Conservation (phyloP, 176 grass and related monocot genomes). For the Elaeis guineensis region DNA sequence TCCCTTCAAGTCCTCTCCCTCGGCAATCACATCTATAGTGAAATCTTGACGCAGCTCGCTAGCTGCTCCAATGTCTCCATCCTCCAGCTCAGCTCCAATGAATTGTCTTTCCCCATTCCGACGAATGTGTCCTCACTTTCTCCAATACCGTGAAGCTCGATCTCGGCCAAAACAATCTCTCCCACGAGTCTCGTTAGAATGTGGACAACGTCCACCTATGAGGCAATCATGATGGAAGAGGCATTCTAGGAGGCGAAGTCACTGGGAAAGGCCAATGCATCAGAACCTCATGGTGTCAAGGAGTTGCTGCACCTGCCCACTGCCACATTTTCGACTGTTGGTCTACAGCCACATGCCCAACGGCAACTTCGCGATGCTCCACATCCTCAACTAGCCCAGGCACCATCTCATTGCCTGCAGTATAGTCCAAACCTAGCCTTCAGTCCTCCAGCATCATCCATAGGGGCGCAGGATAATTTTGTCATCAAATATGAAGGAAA, state of each 20-base stretch:
- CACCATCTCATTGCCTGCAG: conserved; percentile 80
- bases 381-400: too few species aligned
- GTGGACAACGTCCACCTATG: conserved; percentile 29
- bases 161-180: conserved; percentile 58
- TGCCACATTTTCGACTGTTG: conserved; percentile 70
- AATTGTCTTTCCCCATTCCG: conserved; percentile 9
- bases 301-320: conserved; percentile 81
- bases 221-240: too few species aligned
- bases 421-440: conserved; percentile 58
- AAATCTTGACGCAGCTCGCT: conserved; percentile 67
- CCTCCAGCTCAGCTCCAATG: conserved; percentile 38
- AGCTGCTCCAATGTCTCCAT: conserved; percentile 86
- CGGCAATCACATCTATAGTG: conserved; percentile 47
- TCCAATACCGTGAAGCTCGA: conserved; percentile 51
- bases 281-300: conserved; percentile 82
- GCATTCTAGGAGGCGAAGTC: conserved; percentile 42
- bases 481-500: too few species aligned
- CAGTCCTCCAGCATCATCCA: conserved; percentile 73
- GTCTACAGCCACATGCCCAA: conserved; percentile 99
- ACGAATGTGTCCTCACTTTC: conserved; percentile 51
- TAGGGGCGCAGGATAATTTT: conserved; percentile 26
- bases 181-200: conserved; percentile 45
- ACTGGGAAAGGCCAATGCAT: conserved; percentile 85
- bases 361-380: conserved; percentile 78
- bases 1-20: conserved; percentile 68